These are phyloP conservation scores for Saturnispora gosingensis DNA, from an alignment of 805 yeast species.

Conservation along the genomic window DNA sequence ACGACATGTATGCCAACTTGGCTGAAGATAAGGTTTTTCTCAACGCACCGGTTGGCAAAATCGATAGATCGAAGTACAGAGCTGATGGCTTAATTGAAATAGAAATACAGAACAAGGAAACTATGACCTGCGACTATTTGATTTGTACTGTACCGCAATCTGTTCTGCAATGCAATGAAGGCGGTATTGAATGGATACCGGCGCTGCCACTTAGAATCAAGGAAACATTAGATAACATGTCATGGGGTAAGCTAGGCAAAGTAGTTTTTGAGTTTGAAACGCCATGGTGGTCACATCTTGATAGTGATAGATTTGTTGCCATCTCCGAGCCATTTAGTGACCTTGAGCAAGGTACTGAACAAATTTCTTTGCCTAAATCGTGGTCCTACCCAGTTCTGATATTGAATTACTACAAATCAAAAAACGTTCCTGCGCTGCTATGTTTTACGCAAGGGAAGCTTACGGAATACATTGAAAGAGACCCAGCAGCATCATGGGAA, in stretches of 20 bases:
- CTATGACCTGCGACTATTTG: conserved; percentile 40
- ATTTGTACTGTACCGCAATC: conserved; percentile 77
- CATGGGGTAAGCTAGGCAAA: conserved; percentile 66
- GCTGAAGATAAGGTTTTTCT: conserved; percentile 32
- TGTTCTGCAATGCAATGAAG: conserved; percentile 40
- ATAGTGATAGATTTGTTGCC: conserved; percentile 41
- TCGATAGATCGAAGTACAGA: conserved; percentile 23
- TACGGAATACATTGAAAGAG: conserved; percentile 47
- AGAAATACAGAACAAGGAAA: conserved; percentile 26
- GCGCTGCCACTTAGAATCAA: conserved; percentile 38
- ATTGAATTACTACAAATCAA: conserved; percentile 48
- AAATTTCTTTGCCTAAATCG: conserved; percentile 27
- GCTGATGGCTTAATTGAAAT: conserved; percentile 19
- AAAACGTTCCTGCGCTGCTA: conserved; percentile 45
- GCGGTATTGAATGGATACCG: conserved; percentile 49
- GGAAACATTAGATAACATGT: conserved; percentile 38
- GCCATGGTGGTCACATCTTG: conserved; percentile 47
- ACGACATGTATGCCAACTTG: conserved; percentile 33
- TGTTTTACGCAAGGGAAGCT: conserved; percentile 64
- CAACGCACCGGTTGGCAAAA: conserved; percentile 33
- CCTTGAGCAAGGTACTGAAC: background rate
- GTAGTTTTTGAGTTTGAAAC: conserved; percentile 57
- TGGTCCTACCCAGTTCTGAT: conserved; percentile 55
- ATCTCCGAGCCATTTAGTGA: background rate
- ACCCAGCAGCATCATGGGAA: conserved; percentile 47